These are phyloP conservation scores for Plicaturopsis crispa DNA, from an alignment of 768 basidiomycete genomes.

Conservation along the genomic window DNA sequence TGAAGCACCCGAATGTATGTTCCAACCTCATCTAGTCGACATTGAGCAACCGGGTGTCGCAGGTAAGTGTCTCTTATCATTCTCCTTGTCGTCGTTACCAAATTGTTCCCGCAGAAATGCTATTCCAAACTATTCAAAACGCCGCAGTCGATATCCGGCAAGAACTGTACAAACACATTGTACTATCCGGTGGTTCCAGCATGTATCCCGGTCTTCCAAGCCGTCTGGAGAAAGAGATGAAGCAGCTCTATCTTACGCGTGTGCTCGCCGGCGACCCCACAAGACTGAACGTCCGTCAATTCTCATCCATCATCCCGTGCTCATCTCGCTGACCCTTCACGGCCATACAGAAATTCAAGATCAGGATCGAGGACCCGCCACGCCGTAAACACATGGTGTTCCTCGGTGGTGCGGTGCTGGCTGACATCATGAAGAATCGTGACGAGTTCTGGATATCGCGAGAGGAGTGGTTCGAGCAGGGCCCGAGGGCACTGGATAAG, in stretches of 20 bases:
- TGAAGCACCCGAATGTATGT: slow-evolving; percentile 99
- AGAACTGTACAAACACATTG: slow-evolving; percentile 96
- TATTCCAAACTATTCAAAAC: slow-evolving; percentile 90
- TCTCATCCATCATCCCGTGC: not conserved
- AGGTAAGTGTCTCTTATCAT: slow-evolving; percentile 38
- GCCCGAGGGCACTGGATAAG: slow-evolving; percentile 74
- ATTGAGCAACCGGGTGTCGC: slow-evolving; percentile 95
- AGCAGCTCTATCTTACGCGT: slow-evolving; percentile 93
- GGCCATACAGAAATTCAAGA: slow-evolving; percentile 99
- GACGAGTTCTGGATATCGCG: slow-evolving; percentile 94
- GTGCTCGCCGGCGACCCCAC: slow-evolving; percentile 79
- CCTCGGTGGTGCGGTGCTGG: slow-evolving; percentile 96
- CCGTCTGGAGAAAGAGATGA: slow-evolving; percentile 98
- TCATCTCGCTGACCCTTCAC: not conserved
- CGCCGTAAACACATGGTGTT: slow-evolving; percentile 99
- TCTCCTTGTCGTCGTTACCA: not conserved
- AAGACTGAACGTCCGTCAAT: slow-evolving; percentile 70
- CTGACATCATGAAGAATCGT: slow-evolving; percentile 95
- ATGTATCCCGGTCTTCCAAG: slow-evolving; percentile 99
- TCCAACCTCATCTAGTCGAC: slow-evolving; percentile 97
- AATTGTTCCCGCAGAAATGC: slow-evolving; percentile 58
- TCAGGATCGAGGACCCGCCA: slow-evolving; percentile 96
- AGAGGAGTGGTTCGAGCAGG: slow-evolving; percentile 95
- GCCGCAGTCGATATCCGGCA: slow-evolving; percentile 85
- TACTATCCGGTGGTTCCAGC: slow-evolving; percentile 94